phyloP scores from a whole-genome alignment of 768 basidiomycete genomes.

The Mycena amicta region DNA sequence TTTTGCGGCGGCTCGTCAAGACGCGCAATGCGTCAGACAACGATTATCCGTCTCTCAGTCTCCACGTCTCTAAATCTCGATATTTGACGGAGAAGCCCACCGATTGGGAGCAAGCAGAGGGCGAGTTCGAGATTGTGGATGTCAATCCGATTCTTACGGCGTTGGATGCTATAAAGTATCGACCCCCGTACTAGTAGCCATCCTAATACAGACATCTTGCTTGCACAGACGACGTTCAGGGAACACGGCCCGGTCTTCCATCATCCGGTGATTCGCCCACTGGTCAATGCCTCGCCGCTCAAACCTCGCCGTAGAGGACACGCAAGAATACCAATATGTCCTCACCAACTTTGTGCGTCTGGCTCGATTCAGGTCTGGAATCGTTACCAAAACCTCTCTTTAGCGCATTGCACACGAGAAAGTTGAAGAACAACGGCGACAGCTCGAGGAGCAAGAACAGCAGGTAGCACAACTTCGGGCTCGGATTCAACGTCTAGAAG shows the following conservation, averaged over 20 bases:
- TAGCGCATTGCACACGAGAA: constrained; percentile 88
- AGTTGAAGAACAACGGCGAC: constrained; percentile 77
- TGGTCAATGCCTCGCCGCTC: not conserved
- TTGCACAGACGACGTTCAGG: not conserved
- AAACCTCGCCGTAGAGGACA: constrained; percentile 25
- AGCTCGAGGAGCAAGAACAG: constrained; percentile 82
- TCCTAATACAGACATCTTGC: no score
- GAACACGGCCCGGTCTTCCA: not conserved
- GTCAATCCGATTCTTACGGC: no score
- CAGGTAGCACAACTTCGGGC: constrained; percentile 75
- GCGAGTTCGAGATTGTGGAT: not conserved
- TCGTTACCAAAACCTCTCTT: not conserved
- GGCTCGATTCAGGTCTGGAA: not conserved
- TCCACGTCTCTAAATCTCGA: not conserved
- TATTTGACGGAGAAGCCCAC: not conserved
- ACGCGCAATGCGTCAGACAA: not conserved
- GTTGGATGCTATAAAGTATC: no score
- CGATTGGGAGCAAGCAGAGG: not conserved
- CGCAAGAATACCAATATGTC: constrained; percentile 80
- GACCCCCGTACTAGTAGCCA: no score
- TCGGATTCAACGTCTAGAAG: constrained; percentile 76
- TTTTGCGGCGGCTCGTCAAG: not conserved
- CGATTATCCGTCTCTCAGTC: not conserved
- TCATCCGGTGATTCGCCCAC: not conserved
- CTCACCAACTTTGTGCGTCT: constrained; percentile 75